Evolutionary conservation across 2,329 filamentous ascomycete genomes (phyloP).

Genomic region (Cordyceps fumosorosea): DNA sequence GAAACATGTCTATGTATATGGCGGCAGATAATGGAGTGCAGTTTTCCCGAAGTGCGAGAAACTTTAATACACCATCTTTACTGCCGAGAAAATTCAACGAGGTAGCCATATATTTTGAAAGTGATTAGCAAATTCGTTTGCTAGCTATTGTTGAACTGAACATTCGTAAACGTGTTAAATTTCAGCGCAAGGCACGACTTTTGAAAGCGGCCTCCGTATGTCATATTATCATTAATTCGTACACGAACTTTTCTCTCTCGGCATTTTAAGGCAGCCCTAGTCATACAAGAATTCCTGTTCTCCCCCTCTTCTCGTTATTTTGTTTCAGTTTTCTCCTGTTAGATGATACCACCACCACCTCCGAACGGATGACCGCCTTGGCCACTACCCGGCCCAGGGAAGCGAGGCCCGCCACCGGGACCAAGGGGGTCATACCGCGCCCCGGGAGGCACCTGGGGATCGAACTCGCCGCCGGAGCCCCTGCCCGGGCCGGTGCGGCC

Average conservation of each 20-base stretch:
- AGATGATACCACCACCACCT: slow-evolving; percentile 30
- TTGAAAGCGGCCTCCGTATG: too few relatives aligned
- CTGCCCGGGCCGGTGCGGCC: slow-evolving; percentile 36
- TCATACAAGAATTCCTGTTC: too few relatives aligned
- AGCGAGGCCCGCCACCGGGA: slow-evolving; percentile 50
- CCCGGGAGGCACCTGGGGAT: slow-evolving; percentile 75
- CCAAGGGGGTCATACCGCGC: slow-evolving; percentile 87
- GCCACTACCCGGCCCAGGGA: slow-evolving; percentile 37
- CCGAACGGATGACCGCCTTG: slow-evolving; percentile 23
- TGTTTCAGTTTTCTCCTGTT: not conserved
- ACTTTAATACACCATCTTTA: not conserved
- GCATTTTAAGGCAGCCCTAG: too few relatives aligned
- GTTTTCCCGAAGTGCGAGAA: not conserved
- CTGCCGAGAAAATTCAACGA: not conserved
- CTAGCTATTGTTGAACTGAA: not conserved
- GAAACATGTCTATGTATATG: not conserved
- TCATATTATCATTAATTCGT: too few relatives aligned
- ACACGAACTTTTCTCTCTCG: too few relatives aligned
- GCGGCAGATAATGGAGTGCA: not conserved
- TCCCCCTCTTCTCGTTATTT: not conserved
- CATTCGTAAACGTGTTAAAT: not conserved
- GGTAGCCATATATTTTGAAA: too few relatives aligned
- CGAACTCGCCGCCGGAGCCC: slow-evolving; percentile 32
- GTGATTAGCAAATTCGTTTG: too few relatives aligned
- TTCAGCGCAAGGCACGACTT: too few relatives aligned